Percentiles rank a stretch among this genome's conserved stretches.
These are phyloP conservation scores for Platismatia glauca DNA, from an alignment of 495 filamentous ascomycete genomes.

Conservation along the genomic window DNA sequence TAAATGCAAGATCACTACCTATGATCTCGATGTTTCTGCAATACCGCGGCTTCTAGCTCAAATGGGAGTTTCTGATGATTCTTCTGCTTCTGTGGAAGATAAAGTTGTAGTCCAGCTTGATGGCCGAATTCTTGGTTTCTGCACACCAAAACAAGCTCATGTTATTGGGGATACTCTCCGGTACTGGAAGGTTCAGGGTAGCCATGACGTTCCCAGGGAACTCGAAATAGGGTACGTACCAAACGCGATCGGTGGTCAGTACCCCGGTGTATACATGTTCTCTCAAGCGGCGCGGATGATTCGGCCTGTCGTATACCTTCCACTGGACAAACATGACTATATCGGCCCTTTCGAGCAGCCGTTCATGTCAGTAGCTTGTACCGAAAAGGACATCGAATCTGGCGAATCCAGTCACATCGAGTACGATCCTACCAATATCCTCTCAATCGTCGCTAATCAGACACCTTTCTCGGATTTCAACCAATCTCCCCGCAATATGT, in stretches of 20 bases:
- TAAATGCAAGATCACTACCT: conserved; percentile 82
- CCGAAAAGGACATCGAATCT: conserved; percentile 70
- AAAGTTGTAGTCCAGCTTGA: conserved; percentile 84
- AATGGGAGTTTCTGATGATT: conserved; percentile 64
- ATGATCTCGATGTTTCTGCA: conserved; percentile 56
- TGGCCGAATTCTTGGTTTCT: conserved; percentile 83
- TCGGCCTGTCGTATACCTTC: conserved; percentile 83
- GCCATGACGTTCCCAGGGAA: conserved; percentile 70
- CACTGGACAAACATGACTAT: conserved; percentile 72
- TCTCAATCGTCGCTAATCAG: conserved; percentile 97
- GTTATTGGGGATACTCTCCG: conserved; percentile 73
- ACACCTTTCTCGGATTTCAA: conserved; percentile 99
- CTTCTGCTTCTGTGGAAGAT: conserved; percentile 65
- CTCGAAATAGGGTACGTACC: conserved; percentile 91
- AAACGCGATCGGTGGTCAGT: conserved; percentile 77
- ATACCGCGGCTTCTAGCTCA: conserved; percentile 63
- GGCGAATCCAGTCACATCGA: conserved; percentile 90
- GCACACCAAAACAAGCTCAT: conserved; percentile 69
- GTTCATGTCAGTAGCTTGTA: conserved; percentile 94
- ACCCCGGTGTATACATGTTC: conserved; percentile 91
- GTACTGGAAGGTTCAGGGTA: conserved; percentile 90
- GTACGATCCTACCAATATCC: conserved; percentile 89
- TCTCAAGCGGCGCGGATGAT: conserved; percentile 79
- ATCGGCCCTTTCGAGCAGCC: conserved; percentile 94
- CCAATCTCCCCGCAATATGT: conserved; percentile 98